Base-by-base conservation (phyloP, 495 filamentous ascomycete genomes). In the Penicillium egyptiacum region DNA sequence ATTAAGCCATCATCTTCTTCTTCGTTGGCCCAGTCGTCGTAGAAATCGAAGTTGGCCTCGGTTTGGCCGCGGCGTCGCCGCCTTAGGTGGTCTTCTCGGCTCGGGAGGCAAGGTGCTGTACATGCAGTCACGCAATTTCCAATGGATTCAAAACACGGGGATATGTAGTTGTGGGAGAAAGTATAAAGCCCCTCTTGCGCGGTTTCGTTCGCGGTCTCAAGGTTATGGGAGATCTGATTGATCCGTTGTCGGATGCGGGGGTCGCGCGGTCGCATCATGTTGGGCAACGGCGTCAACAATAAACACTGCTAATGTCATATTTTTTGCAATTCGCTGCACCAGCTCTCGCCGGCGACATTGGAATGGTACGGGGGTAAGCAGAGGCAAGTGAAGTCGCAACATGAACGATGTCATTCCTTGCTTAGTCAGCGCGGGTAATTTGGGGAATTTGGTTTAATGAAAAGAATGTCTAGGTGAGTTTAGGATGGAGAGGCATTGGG, bases 11-110 rank as follows among this genome's bases (percentile, higher is more conserved):
- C 81, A 42, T 74, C 74, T 17, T 64, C 79, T 37, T 83, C 83
- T 23, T 89, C 86, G 53, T 92, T 90, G 48, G 96, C 90, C 91
- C 93, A 96, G 66, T 96, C 92, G 69, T 98, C 94, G 75, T 98
- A 98, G 76, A 98, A 98, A 63, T 96, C 95, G 62, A 98, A 98
- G 59, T 83, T 89, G 40, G 87, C 84, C 67, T 96, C 92, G 25
- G 89, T 86, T 39, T 85, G 74, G 10, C 86, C 87, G 59, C 87
- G 76, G 73, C 83, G 78, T 50, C 83, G 78, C 44, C 91, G 82
- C 5, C 88, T 84, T 22, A 84, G 74, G 40, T 88, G 88, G 62
- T 90, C 90, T 55, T 92, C 88, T 48, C 84, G 84, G 63, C 77
- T 81, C 16, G 88, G 86, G 25, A 91, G 79, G 70, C 91, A 96